Base-by-base conservation (phyloP, 768 basidiomycete genomes). In the Bullera alba region DNA sequence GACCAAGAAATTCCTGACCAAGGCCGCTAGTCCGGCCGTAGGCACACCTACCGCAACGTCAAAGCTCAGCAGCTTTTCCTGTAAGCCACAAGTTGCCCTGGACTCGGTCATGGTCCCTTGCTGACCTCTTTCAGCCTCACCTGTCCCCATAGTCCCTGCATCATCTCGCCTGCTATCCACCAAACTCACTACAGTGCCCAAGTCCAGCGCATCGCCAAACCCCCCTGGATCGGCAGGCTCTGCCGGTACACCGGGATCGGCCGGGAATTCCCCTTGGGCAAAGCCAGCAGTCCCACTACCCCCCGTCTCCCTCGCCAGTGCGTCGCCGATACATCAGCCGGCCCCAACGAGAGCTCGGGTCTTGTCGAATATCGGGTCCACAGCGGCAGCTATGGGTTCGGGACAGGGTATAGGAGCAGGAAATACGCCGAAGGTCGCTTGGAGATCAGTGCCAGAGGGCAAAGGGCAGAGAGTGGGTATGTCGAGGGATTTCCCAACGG, bases 1-100 rank as follows among this genome's bases (percentile, higher is more conserved):
- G 73, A 93, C 88, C 77, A 93, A 91, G 81, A 89, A 87, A 74
- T 97, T 96, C 73, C 77, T 96, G 36, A 86, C 90, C 76, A 93
- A 92, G 79, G 85, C 84, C 48, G 82, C 82, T 5, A 72, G 83
- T 36, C 76, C 81, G 35, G 60, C 59, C 14, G 61, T 67, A 19
- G 56, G 43, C 28, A 4, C 51, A 34, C 43, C 55, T 28, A 30
- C 50, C 32, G 51, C 51, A 44, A 50, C 53, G 22, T 19, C 42
- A 19, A 64, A 61, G 50, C 23, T 60, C 2, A 47, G 56, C 19
- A 50, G 55, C 32, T 41, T 65, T 10, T 49, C 42, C 25, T 51
- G 61, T 63, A 28, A 36, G 59, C 50, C 77, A 27, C 66, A 75
- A 41, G 63, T 76, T 35, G n/a, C n/a, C n/a, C n/a, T n/a, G n/a